A percentile compares a stretch with the other conserved stretches of the same genome.
Evolutionary conservation across 2,329 filamentous ascomycete species (phyloP).

Genomic region (Diplodia sapinea): DNA sequence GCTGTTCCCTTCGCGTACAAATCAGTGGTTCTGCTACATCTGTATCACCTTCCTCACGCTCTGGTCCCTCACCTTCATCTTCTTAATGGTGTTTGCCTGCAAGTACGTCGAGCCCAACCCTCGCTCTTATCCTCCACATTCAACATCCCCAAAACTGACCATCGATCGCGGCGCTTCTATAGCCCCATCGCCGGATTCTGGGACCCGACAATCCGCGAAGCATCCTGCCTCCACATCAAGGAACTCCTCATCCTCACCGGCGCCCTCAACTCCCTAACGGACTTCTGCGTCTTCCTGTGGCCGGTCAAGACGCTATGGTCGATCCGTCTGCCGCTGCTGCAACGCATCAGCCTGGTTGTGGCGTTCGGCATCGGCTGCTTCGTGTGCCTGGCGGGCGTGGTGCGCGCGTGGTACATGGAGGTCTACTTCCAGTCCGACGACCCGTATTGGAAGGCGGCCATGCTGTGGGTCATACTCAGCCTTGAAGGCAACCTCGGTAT

Average conservation of each 20-base stretch:
- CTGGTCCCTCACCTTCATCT: conserved; percentile 37
- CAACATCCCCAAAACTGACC: neutral
- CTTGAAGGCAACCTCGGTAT: conserved; percentile 44
- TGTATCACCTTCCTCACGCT: conserved; percentile 38
- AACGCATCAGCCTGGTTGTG: conserved; percentile 40
- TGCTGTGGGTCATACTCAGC: conserved; percentile 39
- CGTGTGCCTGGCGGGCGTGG: conserved; percentile 41
- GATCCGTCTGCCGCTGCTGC: conserved; percentile 39
- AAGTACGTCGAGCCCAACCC: conserved; percentile 35
- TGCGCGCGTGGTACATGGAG: conserved; percentile 41
- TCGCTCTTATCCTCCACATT: neutral
- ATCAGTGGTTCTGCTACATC: conserved; percentile 41
- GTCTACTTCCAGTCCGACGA: conserved; percentile 41
- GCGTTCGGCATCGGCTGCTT: conserved; percentile 43
- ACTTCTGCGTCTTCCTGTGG: conserved; percentile 45
- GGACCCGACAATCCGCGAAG: conserved; percentile 15
- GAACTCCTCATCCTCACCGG: conserved; percentile 38
- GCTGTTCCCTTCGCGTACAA: conserved; percentile 40
- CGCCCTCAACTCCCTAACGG: conserved; percentile 42
- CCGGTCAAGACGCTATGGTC: conserved; percentile 40
- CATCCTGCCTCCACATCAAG: conserved; percentile 40
- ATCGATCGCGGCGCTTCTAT: too few species aligned
- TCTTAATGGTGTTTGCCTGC: conserved; percentile 42
- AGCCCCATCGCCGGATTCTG: conserved; percentile 29
- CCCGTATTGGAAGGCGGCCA: conserved; percentile 37